Conservation (phyloP, 768 basidiomycete species). For the Tylopilus balloui region DNA sequence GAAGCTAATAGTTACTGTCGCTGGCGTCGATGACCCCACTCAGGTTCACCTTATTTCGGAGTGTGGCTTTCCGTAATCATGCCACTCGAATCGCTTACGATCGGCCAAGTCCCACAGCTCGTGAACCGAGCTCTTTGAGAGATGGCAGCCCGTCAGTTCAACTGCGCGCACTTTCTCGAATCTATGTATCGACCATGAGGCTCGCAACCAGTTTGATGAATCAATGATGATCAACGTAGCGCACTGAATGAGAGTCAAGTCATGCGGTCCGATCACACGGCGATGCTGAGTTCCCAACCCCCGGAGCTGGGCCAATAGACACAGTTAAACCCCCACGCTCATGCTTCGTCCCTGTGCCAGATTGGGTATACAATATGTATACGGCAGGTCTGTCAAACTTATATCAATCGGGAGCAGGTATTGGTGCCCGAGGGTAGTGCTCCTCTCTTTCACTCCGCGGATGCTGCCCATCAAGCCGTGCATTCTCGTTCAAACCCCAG, state of each 20-base stretch:
- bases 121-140: neutral
- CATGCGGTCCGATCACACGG: constrained; percentile 13
- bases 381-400: constrained; percentile 21
- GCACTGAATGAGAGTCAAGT: neutral
- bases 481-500: constrained; percentile 11
- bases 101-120: neutral
- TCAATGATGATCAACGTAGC: neutral
- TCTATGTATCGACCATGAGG: neutral
- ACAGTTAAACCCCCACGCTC: constrained; percentile 6
- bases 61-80: neutral
- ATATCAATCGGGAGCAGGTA: constrained; percentile 15
- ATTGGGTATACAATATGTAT: constrained; percentile 11
- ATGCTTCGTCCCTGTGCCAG: constrained; percentile 14
- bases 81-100: neutral
- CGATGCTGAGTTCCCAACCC: constrained; percentile 4
- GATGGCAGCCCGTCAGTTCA: too few relatives aligned
- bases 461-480: constrained; percentile 23
- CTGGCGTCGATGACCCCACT: neutral
- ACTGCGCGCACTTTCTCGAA: neutral
- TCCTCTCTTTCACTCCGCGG: neutral
- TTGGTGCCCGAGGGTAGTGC: neutral
- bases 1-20: too few relatives aligned
- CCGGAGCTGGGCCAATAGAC: neutral
- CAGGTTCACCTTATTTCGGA: neutral
- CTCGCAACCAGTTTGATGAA: neutral